Percentiles rank a stretch among this genome's conserved stretches.
Evolutionary conservation across 2,329 filamentous ascomycete species (phyloP).

Genomic region (Trichophyton verrucosum): DNA sequence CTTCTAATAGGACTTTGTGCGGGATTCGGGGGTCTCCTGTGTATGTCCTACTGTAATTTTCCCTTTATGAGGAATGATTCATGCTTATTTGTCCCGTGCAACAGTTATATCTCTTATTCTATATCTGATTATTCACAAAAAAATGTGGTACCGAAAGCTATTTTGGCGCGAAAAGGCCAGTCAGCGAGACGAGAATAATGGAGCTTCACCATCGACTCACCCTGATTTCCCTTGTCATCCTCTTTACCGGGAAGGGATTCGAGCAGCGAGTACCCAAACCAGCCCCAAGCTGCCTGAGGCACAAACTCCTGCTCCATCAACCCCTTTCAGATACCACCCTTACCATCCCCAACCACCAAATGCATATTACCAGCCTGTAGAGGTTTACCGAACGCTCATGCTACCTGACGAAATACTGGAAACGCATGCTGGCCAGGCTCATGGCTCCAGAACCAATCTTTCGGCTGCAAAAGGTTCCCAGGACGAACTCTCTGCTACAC

Average conservation of each 20-base stretch:
- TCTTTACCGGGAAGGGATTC: constrained; percentile 2
- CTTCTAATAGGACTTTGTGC: neutral
- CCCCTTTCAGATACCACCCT: constrained; percentile 6
- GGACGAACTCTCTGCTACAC: neutral
- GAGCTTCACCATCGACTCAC: neutral
- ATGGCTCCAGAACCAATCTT: neutral
- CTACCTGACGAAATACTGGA: neutral
- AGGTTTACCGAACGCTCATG: constrained; percentile 10
- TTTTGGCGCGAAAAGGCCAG: neutral
- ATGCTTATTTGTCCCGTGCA: neutral
- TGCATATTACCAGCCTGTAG: constrained; percentile 10
- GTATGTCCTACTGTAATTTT: neutral
- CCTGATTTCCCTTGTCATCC: constrained; percentile 1
- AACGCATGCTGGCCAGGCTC: neutral
- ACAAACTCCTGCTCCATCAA: neutral
- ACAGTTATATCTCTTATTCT: neutral
- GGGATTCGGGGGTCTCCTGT: neutral
- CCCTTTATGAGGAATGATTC: neutral
- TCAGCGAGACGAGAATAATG: neutral
- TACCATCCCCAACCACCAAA: constrained; percentile 7
- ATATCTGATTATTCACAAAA: neutral
- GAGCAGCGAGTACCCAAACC: neutral
- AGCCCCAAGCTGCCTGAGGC: neutral
- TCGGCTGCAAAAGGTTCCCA: neutral
- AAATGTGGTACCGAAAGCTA: constrained; percentile 5